phyloP scores from a whole-genome alignment of 2,329 filamentous ascomycete species.

The Cercospora sp. region DNA sequence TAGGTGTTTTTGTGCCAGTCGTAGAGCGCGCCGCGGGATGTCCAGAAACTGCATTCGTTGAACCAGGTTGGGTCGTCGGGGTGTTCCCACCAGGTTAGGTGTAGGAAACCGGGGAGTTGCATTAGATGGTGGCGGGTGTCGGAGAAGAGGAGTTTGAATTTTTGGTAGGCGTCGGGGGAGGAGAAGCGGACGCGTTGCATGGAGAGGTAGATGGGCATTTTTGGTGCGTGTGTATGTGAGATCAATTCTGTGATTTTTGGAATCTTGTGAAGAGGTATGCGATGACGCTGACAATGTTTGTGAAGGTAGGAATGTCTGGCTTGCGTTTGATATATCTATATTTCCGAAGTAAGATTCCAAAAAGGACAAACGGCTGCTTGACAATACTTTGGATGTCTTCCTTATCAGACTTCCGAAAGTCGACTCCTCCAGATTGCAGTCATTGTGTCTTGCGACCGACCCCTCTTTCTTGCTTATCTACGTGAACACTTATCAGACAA shows the following conservation, averaged over 20 bases:
- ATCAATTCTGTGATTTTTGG: no score
- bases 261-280: no score
- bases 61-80: conserved; percentile 8
- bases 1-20: conserved; percentile 18
- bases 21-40: conserved; percentile 5
- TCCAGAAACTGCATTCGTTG: conserved; percentile 16
- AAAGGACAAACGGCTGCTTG: not conserved
- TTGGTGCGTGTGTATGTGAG: not conserved
- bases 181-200: conserved; percentile 20
- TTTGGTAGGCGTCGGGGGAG: conserved; percentile 10
- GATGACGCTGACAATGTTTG: no score
- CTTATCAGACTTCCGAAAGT: not conserved
- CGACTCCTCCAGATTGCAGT: not conserved
- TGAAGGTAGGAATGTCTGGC: no score
- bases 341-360: no score
- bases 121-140: conserved; percentile 10
- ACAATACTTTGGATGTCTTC: not conserved
- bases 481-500: not conserved
- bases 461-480: not conserved
- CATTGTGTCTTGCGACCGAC: no score
- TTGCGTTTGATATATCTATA: no score
- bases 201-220: conserved; percentile 15
- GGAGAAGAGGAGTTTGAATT: conserved; percentile 16
- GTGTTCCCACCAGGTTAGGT: conserved; percentile 17
- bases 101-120: conserved; percentile 14